A percentile compares a stretch with the other conserved stretches of the same genome.
phyloP scores from a whole-genome alignment of 495 filamentous ascomycete species.

The Daldinia bambusicola region DNA sequence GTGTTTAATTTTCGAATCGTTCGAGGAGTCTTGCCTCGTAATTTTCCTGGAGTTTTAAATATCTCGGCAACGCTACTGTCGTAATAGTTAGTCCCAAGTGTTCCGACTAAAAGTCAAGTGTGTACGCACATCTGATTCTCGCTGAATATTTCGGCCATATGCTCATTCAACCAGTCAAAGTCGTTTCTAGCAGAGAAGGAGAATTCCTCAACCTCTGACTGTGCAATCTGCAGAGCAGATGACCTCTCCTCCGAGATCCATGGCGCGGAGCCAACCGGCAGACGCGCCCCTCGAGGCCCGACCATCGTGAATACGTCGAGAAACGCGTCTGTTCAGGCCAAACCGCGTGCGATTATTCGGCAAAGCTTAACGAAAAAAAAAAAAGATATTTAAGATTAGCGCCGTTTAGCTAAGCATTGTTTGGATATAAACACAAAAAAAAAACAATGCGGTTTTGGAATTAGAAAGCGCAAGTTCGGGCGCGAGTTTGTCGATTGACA shows the following conservation, averaged over 20 bases:
- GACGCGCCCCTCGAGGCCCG: constrained; percentile 60
- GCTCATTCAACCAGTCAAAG: constrained; percentile 95
- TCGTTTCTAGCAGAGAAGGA: constrained; percentile 89
- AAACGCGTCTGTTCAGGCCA: constrained; percentile 41
- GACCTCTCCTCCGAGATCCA: constrained; percentile 65
- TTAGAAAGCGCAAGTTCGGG: constrained; percentile 1
- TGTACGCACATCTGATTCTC: constrained; percentile 79
- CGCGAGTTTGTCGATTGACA: constrained; percentile 9
- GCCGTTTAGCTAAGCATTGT: constrained; percentile 42
- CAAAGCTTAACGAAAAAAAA: constrained; percentile 1
- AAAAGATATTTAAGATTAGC: constrained; percentile 7
- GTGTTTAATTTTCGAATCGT: constrained; percentile 76
- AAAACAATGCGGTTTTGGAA: constrained; percentile 14
- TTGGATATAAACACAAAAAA: constrained; percentile 16
- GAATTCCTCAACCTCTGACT: constrained; percentile 84
- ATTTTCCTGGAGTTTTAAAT: constrained; percentile 95
- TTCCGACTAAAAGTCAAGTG: neutral
- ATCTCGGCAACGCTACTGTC: constrained; percentile 85
- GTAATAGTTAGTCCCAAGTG: constrained; percentile 50
- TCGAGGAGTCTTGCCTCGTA: constrained; percentile 92
- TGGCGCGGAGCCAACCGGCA: constrained; percentile 64
- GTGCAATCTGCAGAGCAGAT: constrained; percentile 60
- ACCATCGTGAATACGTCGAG: constrained; percentile 55
- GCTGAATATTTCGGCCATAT: constrained; percentile 93
- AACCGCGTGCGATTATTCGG: constrained; percentile 36